Evolutionary conservation across 116 monocot genomes (phyloP).

Genomic region (Cymodocea nodosa): DNA sequence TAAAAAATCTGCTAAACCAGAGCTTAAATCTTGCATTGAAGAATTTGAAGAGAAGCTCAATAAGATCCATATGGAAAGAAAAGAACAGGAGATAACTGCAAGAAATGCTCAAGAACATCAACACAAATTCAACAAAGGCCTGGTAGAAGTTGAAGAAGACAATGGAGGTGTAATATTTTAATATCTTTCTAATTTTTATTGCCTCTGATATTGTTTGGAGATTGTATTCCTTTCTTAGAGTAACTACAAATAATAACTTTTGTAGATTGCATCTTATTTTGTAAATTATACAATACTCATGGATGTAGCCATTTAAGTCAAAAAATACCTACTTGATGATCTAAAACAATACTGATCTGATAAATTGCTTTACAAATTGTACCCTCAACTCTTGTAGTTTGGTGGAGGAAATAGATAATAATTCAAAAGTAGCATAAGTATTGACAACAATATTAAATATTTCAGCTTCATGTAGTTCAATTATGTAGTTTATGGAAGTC

Average conservation of each 20-base stretch:
- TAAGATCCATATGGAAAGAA: slow-evolving; percentile 66
- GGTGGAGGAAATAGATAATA: too few species aligned
- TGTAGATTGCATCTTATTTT: too few species aligned
- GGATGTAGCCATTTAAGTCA: background rate
- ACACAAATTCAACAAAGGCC: slow-evolving; percentile 39
- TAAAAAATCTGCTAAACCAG: slow-evolving; percentile 87
- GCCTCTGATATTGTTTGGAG: background rate
- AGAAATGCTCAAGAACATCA: slow-evolving; percentile 64
- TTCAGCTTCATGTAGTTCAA: too few species aligned
- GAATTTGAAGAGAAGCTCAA: slow-evolving; percentile 92
- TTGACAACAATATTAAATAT: too few species aligned
- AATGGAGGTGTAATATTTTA: slow-evolving; percentile 10
- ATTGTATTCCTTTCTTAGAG: background rate
- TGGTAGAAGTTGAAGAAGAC: slow-evolving; percentile 8
- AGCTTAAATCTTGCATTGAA: slow-evolving; percentile 70
- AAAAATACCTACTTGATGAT: too few species aligned
- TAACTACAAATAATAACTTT: background rate
- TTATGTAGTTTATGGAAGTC: too few species aligned
- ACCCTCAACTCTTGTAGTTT: too few species aligned
- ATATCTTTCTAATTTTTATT: slow-evolving; percentile 1
- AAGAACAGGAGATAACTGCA: slow-evolving; percentile 72
- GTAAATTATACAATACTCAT: background rate
- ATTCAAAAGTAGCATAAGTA: too few species aligned
- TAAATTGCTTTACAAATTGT: too few species aligned
- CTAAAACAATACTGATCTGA: too few species aligned